Evolutionary conservation across 805 yeast species (phyloP).

Genomic region (Candida pseudofarinosa): DNA sequence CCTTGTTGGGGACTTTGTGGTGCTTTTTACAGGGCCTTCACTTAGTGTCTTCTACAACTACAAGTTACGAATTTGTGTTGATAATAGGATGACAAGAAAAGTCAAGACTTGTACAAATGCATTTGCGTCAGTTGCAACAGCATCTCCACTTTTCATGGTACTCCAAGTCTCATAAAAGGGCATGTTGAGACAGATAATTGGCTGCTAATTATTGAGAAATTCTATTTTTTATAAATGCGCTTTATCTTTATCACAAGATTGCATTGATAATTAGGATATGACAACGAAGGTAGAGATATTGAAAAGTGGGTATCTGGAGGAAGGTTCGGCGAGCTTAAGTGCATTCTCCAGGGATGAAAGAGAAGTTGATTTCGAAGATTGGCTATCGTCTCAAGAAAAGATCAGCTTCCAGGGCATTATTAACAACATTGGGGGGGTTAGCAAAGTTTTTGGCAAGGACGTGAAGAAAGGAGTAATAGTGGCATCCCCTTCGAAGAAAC

Average conservation of each 20-base stretch:
- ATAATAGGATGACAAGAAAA: too few relatives aligned
- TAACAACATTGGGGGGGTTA: conserved; percentile 53
- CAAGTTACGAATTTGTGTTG: too few relatives aligned
- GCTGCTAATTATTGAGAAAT: conserved; percentile 13
- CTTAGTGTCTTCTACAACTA: too few relatives aligned
- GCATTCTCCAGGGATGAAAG: neutral
- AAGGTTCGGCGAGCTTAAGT: conserved; percentile 5
- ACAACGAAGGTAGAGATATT: conserved; percentile 48
- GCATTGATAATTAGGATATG: conserved; percentile 55
- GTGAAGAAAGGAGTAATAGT: conserved; percentile 68
- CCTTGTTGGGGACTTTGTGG: too few relatives aligned
- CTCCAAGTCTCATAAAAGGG: neutral
- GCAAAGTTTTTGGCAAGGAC: conserved; percentile 21
- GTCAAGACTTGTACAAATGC: neutral
- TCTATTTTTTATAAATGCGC: conserved; percentile 42
- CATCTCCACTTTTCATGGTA: neutral
- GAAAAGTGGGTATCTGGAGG: conserved; percentile 29
- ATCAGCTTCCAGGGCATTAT: conserved; percentile 45
- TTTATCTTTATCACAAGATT: conserved; percentile 66
- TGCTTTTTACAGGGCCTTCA: too few relatives aligned
- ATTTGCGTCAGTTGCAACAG: neutral
- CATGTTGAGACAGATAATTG: conserved; percentile 4
- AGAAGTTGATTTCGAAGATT: conserved; percentile 35
- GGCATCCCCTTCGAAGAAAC: conserved; percentile 71
- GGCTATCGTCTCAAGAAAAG: conserved; percentile 45